Base-by-base conservation (phyloP, 306 rosid genomes). In the Clitoria ternatea region DNA sequence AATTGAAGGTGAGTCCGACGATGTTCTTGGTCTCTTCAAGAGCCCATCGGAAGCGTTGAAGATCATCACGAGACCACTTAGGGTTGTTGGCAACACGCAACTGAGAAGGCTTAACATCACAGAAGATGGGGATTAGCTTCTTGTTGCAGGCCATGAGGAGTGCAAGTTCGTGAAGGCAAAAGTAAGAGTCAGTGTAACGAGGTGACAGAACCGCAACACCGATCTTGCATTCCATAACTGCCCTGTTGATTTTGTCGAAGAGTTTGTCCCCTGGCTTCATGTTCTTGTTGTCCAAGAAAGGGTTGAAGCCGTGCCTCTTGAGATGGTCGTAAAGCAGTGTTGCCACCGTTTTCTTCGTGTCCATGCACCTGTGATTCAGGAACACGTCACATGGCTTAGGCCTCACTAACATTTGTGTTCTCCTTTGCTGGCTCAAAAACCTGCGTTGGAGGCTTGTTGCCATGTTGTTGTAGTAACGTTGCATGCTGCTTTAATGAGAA, bases 201-300 rank as follows among this genome's bases (percentile, higher is more conserved):
- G 99, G 99, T 0, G 99, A 94, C 49, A 94, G 86, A 26, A 94
- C 76, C 1, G 95, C 92, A 0, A 91, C 85, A 0, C 95, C 99
- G 0, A 94, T 61, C 83, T 91, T 84, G 30, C 96, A 87, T 0
- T 80, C 82, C 29, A 60, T 1, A 0, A 94, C 85, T 0, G 89
- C 99, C 0, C 84, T 23, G 4, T 94, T 87, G 4, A 94, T 89
- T 55, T 94, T 85, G 1, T 89, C 96, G 4, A 90, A 94, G 49
- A 94, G 74, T 32, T 87, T 94, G 66, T 94, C 99, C 6, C 99
- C 97, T 0, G 98, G 97, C 67, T 80, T 90, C 98, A 94, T 84
- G 37, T 76, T 89, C 66, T 77, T 94, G 84, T 82, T 85, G 52
- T 94, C 98, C 70, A 94, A 56, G 68, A 94, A 94, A 3, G 98